Base-by-base conservation (phyloP, 2,329 filamentous ascomycete species). In the Penicillium sp. region DNA sequence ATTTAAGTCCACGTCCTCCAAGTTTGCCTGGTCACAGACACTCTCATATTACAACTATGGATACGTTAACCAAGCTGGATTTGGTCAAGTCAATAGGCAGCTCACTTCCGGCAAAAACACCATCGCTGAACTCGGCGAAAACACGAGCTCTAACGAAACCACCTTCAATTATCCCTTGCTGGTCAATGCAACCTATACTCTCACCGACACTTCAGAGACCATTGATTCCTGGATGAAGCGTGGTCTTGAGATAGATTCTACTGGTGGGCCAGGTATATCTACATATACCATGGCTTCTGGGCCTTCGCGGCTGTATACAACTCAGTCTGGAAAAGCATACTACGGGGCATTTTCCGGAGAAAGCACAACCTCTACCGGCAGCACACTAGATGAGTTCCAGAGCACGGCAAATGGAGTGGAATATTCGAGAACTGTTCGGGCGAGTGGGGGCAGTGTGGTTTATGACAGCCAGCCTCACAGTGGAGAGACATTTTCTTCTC, bases 121-220 rank as follows among this genome's bases (percentile, higher is more conserved):
- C 5, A 62, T 67, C 16, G 53, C 62, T 1, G 54, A 62, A 10
- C 54, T 68, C 1, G 81, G 83, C 47, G 63, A 53, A 6, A 56
- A 54, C 2, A 58, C 50, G 69, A 67, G 23, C 3, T 81, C 78
- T 54, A 66, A 67, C 10, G 61, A 66, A 19, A 72, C 75, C 26
- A 70, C 61, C 4, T 89, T 87, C 68, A 72, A 72, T 9, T 91
- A 89, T 65, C 88, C 88, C 0, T 72, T 91, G 1, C 80, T 77
- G 63, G 83, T 84, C 48, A 84, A 83, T 64, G 82, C 80, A 16
- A 81, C 80, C 1, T 82, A 81, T 54, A 68, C 71, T 14, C 69
- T 77, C 13, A 79, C 26, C 1, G 78, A 82, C 62, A 72, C 82
- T 52, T 78, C 76, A n/a, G 73, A 85, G 50, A 77, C 76, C 2